A percentile compares a stretch with the other conserved stretches of the same genome.
Evolutionary conservation across 2,329 filamentous ascomycete species (phyloP).

Genomic region (Hypoxylon sp.): DNA sequence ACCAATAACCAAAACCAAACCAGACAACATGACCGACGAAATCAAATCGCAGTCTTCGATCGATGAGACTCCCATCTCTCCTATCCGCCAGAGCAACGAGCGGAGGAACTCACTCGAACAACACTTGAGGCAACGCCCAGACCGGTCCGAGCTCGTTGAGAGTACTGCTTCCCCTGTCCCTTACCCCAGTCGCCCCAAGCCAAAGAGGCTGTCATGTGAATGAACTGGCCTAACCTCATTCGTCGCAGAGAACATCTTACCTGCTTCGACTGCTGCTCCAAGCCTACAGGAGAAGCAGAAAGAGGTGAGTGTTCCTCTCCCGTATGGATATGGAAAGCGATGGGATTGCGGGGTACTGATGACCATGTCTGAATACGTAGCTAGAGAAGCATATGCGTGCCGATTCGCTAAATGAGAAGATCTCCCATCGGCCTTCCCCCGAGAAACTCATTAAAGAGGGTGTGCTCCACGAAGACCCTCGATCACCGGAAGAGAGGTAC

Average conservation of each 20-base stretch:
- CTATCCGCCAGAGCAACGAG: slow-evolving; percentile 63
- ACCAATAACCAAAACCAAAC: slow-evolving; percentile 1
- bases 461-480: slow-evolving; percentile 79
- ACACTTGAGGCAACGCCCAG: slow-evolving; percentile 79
- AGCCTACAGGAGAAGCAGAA: slow-evolving; percentile 84
- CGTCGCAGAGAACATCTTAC: slow-evolving; percentile 84
- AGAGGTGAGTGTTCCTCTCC: slow-evolving; percentile 67
- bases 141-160: slow-evolving; percentile 83
- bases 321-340: background rate
- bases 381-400: slow-evolving; percentile 90
- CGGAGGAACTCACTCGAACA: slow-evolving; percentile 81
- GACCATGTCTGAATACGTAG: slow-evolving; percentile 51
- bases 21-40: slow-evolving; percentile 55
- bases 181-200: background rate
- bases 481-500: slow-evolving; percentile 70
- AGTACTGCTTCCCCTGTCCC: slow-evolving; percentile 65
- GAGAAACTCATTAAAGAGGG: slow-evolving; percentile 84
- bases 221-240: slow-evolving; percentile 24
- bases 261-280: slow-evolving; percentile 82
- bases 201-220: background rate
- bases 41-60: slow-evolving; percentile 53
- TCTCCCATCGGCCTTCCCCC: slow-evolving; percentile 81
- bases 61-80: slow-evolving; percentile 73
- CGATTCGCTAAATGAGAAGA: slow-evolving; percentile 88
- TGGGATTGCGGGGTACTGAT: slow-evolving; percentile 9